Percentiles rank a stretch among this genome's conserved stretches.
These are phyloP conservation scores for Trichosporon sp. DNA, from an alignment of 1,284 basidiomycete species.

Conservation along the genomic window DNA sequence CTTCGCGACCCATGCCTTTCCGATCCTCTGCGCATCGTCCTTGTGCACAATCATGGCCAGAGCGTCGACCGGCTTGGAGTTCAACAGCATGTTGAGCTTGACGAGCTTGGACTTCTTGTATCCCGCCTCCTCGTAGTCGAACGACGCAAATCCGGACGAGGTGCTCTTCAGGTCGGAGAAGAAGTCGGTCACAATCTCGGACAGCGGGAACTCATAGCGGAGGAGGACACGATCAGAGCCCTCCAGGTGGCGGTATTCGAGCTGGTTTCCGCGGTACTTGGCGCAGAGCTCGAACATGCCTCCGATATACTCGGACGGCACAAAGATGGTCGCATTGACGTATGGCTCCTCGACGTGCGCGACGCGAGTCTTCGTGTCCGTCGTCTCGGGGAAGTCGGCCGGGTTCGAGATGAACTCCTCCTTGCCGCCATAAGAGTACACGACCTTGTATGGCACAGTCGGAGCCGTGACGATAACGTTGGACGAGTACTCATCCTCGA, in stretches of 20 bases:
- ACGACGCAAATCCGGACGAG: conserved; percentile 88
- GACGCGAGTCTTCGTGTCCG: conserved; percentile 67
- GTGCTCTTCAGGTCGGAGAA: conserved; percentile 82
- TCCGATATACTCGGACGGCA: conserved; percentile 84
- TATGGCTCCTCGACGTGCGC: conserved; percentile 77
- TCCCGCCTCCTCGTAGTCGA: conserved; percentile 91
- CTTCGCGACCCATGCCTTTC: conserved; percentile 81
- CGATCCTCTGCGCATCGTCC: conserved; percentile 69
- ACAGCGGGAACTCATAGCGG: conserved; percentile 76
- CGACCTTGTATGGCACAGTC: conserved; percentile 88
- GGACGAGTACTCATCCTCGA: conserved; percentile 95
- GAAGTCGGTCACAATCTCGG: conserved; percentile 88
- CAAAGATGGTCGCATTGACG: conserved; percentile 64
- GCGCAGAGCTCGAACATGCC: conserved; percentile 91
- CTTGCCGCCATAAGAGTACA: conserved; percentile 68
- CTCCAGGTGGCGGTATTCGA: conserved; percentile 79
- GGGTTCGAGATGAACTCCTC: conserved; percentile 78
- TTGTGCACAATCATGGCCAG: conserved; percentile 83
- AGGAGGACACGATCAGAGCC: conserved; percentile 67
- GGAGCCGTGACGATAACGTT: conserved; percentile 89
- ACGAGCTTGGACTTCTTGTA: conserved; percentile 76
- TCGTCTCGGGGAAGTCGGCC: conserved; percentile 82
- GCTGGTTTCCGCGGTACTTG: conserved; percentile 71
- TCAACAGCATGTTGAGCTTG: conserved; percentile 88
- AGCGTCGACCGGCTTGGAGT: conserved; percentile 84